These are phyloP conservation scores for Beta vulgaris DNA, from an alignment of 148 eudicot species.

Conservation along the genomic window DNA sequence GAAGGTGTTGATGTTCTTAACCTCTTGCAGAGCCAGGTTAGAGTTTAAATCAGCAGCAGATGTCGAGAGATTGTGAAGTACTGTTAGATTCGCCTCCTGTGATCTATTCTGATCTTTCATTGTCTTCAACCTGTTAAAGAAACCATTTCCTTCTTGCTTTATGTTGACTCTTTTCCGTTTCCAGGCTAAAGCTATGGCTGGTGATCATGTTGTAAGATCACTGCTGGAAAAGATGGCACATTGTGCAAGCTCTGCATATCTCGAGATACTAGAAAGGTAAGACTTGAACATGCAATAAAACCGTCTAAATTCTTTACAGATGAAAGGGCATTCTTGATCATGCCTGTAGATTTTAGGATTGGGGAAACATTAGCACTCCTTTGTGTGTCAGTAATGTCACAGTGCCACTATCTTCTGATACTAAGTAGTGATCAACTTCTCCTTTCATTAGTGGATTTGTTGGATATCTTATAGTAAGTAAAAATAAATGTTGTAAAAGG, in stretches of 20 bases:
- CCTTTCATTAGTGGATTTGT: not conserved
- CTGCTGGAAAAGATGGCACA: conserved; percentile 87
- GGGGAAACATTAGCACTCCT: not conserved
- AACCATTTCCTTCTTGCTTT: not conserved
- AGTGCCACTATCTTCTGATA: not conserved
- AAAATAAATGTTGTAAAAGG: too few species aligned
- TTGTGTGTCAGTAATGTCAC: not conserved
- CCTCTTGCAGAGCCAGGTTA: conserved; percentile 93
- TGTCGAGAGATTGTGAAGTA: conserved; percentile 1
- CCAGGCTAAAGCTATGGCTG: conserved; percentile 95
- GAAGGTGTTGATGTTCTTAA: conserved; percentile 86
- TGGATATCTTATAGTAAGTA: too few species aligned
- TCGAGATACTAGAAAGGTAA: conserved; percentile 92
- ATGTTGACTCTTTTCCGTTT: conserved; percentile 11
- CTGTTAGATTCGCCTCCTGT: not conserved
- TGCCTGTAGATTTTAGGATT: not conserved
- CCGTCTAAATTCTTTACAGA: not conserved
- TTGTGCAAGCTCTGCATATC: conserved; percentile 84
- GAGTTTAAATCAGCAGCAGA: not conserved
- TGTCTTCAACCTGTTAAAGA: not conserved
- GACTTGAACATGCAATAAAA: not conserved
- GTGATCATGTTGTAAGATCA: conserved; percentile 89
- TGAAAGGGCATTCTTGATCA: not conserved
- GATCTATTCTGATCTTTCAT: not conserved
- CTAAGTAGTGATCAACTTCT: not conserved